Base-by-base conservation (phyloP, 345 rosid genomes). In the Sapria himalayana region DNA sequence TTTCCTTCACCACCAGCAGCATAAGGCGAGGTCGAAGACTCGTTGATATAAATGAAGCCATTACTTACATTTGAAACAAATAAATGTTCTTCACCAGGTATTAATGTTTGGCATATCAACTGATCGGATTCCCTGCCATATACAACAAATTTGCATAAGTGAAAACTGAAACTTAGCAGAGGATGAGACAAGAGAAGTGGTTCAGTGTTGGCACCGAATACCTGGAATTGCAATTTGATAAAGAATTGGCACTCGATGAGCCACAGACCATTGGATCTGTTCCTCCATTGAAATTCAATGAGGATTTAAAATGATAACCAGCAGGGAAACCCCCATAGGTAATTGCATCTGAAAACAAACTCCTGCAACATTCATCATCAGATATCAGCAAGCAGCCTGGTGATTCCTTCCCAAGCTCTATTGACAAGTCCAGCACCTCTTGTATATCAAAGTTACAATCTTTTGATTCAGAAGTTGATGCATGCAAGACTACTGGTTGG, bases 311-410 rank as follows among this genome's bases (percentile, higher is more conserved):
- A 38, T 54, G 49, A 56, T 55, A 51, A 59, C 45, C 70, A 41
- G 74, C 43, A 40, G 72, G 23, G 50, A 65, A 60, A 39, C 43
- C 37, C 37, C 52, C 58, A 48, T 59, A 63, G 23, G 48, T 69
- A 41, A 56, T 45, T 51, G 62, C 67, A 48, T 82, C 91, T 6
- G 72, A 61, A 39, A 89, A 77, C 55, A 84, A 70, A 51, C 65
- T 62, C 69, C 70, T 62, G 58, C 93, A 82, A 50, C 85, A 84
- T 59, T 84, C 95, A 50, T 77, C 93, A 55, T 89, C 93, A 11
- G 93, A 59, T 58, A 77, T 61, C 63, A 79, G 56, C 39, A 73
- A 52, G 22, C 65, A 65, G 38, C 72, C 74, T 48, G 62, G 56
- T 24, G 70, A 63, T 25, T 67, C 72, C 33, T 56, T 72, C 22